These are phyloP conservation scores for Salvia miltiorrhiza DNA, from an alignment of 257 asterid genomes.

Conservation along the genomic window DNA sequence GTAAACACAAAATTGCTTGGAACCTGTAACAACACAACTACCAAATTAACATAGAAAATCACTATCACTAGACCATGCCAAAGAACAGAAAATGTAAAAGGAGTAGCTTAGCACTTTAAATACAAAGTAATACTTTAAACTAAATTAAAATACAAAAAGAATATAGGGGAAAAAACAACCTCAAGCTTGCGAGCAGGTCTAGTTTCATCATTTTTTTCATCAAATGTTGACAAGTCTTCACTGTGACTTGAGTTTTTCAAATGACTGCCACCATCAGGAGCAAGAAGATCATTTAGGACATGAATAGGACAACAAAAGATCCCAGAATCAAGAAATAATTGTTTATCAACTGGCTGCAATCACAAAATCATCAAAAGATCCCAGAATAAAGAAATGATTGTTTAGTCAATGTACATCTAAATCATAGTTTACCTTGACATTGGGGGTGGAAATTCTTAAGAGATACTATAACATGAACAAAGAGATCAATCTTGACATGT, in stretches of 20 bases:
- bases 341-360: conserved; percentile 89
- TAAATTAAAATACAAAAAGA: not conserved
- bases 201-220: conserved; percentile 37
- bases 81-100: not conserved
- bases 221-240: conserved; percentile 28
- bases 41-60: conserved; percentile 6
- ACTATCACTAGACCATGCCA: conserved; percentile 4
- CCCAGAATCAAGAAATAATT: conserved; percentile 96
- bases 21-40: not conserved
- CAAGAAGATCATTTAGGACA: conserved; percentile 77
- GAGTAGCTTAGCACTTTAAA: conserved; percentile 9
- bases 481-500: too few relatives aligned
- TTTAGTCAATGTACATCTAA: too few relatives aligned
- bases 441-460: too few relatives aligned
- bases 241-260: conserved; percentile 29
- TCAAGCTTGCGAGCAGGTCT: conserved; percentile 74
- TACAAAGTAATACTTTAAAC: not conserved
- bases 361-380: conserved; percentile 18
- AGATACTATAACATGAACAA: too few relatives aligned
- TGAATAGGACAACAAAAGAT: conserved; percentile 90
- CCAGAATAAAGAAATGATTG: too few relatives aligned
- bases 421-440: too few relatives aligned
- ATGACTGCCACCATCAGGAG: conserved; percentile 56
- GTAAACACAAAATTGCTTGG: not conserved
- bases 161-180: conserved; percentile 36